A percentile compares a stretch with the other conserved stretches of the same genome.
These are phyloP conservation scores for Aspergillus bombycis DNA, from an alignment of 2,329 filamentous ascomycete genomes.

Conservation along the genomic window DNA sequence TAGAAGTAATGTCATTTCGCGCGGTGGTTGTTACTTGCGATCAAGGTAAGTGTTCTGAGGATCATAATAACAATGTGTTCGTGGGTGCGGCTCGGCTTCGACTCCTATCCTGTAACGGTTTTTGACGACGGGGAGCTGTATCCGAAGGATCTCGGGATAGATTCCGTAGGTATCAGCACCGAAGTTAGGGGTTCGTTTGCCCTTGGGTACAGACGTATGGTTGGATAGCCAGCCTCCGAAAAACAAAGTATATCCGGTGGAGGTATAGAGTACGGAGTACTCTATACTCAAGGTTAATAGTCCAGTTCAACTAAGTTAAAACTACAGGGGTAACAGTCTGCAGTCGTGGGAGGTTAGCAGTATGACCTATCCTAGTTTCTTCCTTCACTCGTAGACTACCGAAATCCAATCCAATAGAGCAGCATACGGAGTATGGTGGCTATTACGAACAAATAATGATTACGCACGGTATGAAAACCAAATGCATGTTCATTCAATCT, in stretches of 20 bases:
- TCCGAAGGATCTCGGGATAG: not conserved
- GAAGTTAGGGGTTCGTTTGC: not conserved
- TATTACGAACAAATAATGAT: not conserved
- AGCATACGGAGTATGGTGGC: not conserved
- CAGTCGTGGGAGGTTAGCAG: not conserved
- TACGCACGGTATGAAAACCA: not conserved
- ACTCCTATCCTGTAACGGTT: not conserved
- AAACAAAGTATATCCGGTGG: not conserved
- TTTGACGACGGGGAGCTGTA: not conserved
- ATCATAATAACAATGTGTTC: not conserved
- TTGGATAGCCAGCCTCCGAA: not conserved
- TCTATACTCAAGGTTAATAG: not conserved
- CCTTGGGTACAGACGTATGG: not conserved
- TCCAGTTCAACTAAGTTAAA: not conserved
- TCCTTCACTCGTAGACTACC: not conserved
- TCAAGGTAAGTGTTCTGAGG: slow-evolving; percentile 1
- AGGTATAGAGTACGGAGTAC: too few species aligned
- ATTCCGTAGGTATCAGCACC: not conserved
- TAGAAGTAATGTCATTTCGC: not conserved
- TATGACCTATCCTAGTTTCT: slow-evolving; percentile 1
- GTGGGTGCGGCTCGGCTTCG: not conserved
- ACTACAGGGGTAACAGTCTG: slow-evolving; percentile 2
- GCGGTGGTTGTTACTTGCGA: not conserved
- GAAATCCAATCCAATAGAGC: not conserved
- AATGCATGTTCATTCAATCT: not conserved